Evolutionary conservation across 257 asterid genomes (phyloP), one percentile per base, ranked within the genome.

Genomic region (Parsonsia alboflavescens): DNA sequence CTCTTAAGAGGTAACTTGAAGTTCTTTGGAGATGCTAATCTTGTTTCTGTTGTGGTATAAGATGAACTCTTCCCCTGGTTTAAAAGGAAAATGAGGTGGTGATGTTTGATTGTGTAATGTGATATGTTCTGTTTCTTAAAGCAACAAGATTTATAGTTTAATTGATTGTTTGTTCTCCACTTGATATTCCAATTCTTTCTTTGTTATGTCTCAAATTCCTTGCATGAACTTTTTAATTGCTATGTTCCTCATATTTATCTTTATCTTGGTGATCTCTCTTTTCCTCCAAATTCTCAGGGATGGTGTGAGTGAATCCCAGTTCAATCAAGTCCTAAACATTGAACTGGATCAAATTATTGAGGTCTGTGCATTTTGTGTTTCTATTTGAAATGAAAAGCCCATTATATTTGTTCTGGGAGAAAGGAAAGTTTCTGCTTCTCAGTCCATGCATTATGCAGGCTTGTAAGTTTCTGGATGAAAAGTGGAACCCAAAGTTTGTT

Each of bases 241-340:
- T 33, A 62, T 13, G 6, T 62, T 62, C 0, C 68, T 61, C 10
- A 10, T 11, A 15, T 39, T 33, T 62, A 13, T 9, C 67, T 0
- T 24, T 4, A 10, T 15, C 21, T 11, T 12, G 39, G 42, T 44
- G 4, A 19, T 42, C 19, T 5, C 30, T 39, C 7, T 36, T 39
- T 48, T 28, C 19, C 48, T 22, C 2, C 30, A 0, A 13, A 22
- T 48, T 81, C 54, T 46, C 92, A 93, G 97, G 78, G 97, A 91
- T 52, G 98, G 97, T 39, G 96, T 93, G 30, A 91, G 98, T 56
- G 98, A 93, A 41, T 87, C 96, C 4, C 98, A 93, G 79, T 93
- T 93, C 72, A 88, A 80, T 56, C 98, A 93, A 82, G 97, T 93
- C 30, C 82, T 93, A 81, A 89, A 91, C 82, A 85, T 86, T 58